A percentile compares a stretch with the other conserved stretches of the same genome.
Evolutionary conservation across 257 asterid genomes (phyloP).

Genomic region (Plantago elongata): DNA sequence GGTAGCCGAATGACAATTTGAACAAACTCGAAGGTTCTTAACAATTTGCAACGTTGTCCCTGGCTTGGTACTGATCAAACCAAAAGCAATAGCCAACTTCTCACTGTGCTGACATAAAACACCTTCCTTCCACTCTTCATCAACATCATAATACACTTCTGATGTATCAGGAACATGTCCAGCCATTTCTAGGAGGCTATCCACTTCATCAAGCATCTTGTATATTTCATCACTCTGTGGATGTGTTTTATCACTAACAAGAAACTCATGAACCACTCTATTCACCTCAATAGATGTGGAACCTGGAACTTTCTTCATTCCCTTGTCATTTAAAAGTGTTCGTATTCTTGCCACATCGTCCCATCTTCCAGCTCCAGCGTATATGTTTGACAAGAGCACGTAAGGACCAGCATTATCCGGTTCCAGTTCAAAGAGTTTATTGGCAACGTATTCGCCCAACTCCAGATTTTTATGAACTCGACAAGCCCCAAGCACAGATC

Average conservation of each 20-base stretch:
- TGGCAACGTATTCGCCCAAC: slow-evolving; percentile 34
- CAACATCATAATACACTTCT: slow-evolving; percentile 40
- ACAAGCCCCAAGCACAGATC: slow-evolving; percentile 42
- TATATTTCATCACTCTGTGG: slow-evolving; percentile 30
- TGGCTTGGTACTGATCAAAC: slow-evolving; percentile 34
- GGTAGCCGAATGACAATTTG: slow-evolving; percentile 37
- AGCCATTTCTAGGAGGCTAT: slow-evolving; percentile 21
- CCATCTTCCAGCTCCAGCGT: slow-evolving; percentile 41
- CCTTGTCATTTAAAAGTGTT: slow-evolving; percentile 34
- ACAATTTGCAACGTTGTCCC: slow-evolving; percentile 39
- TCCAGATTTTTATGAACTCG: slow-evolving; percentile 31
- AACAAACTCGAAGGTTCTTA: slow-evolving; percentile 39
- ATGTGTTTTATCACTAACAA: slow-evolving; percentile 40
- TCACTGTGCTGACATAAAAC: slow-evolving; percentile 40
- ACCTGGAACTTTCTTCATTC: slow-evolving; percentile 44
- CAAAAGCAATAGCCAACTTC: slow-evolving; percentile 45
- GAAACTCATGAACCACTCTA: slow-evolving; percentile 37
- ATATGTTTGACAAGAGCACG: slow-evolving; percentile 36
- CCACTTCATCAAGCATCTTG: slow-evolving; percentile 35
- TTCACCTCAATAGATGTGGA: slow-evolving; percentile 47
- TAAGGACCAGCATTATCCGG: slow-evolving; percentile 34
- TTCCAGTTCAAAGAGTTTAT: slow-evolving; percentile 26
- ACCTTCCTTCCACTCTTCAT: slow-evolving; percentile 41
- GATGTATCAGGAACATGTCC: slow-evolving; percentile 39
- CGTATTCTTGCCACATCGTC: slow-evolving; percentile 41